phyloP scores from a whole-genome alignment of 805 yeast genomes.

The Starmera pachycereana region DNA sequence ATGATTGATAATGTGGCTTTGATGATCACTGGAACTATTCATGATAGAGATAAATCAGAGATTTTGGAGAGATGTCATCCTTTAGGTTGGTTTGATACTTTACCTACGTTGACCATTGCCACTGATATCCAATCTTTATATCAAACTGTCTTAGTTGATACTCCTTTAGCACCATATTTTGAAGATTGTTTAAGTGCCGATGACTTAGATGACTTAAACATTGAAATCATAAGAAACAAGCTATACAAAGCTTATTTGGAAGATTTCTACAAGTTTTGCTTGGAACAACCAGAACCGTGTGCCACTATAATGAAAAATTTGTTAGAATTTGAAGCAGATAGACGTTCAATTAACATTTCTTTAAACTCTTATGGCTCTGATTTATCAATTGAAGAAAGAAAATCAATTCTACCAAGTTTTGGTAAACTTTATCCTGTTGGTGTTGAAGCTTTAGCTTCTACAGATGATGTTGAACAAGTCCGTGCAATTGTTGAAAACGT shows the following conservation, averaged over 20 bases:
- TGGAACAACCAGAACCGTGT: slow-evolving; percentile 62
- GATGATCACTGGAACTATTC: slow-evolving; percentile 95
- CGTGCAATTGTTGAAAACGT: slow-evolving; percentile 52
- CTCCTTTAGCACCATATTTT: slow-evolving; percentile 96
- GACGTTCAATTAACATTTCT: slow-evolving; percentile 85
- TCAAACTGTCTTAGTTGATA: slow-evolving; percentile 86
- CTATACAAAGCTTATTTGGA: slow-evolving; percentile 89
- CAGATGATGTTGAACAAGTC: slow-evolving; percentile 82
- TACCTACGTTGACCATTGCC: slow-evolving; percentile 90
- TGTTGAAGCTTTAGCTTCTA: slow-evolving; percentile 54
- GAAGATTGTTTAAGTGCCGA: slow-evolving; percentile 78
- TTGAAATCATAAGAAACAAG: slow-evolving; percentile 87
- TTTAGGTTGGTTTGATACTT: slow-evolving; percentile 95
- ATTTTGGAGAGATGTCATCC: slow-evolving; percentile 90
- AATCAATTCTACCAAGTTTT: slow-evolving; percentile 63
- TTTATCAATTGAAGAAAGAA: slow-evolving; percentile 61
- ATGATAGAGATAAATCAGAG: slow-evolving; percentile 85
- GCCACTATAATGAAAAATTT: slow-evolving; percentile 70
- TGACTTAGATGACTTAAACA: slow-evolving; percentile 89
- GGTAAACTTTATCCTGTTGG: slow-evolving; percentile 72
- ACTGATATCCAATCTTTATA: slow-evolving; percentile 91
- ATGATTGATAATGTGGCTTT: slow-evolving; percentile 97
- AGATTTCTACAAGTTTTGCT: slow-evolving; percentile 65
- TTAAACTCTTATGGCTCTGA: slow-evolving; percentile 84
- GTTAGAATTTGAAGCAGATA: slow-evolving; percentile 87